Percentiles rank a stretch among this genome's conserved stretches.
These are phyloP conservation scores for Aspergillus japonicus DNA, from an alignment of 2,329 filamentous ascomycete species.

Conservation along the genomic window DNA sequence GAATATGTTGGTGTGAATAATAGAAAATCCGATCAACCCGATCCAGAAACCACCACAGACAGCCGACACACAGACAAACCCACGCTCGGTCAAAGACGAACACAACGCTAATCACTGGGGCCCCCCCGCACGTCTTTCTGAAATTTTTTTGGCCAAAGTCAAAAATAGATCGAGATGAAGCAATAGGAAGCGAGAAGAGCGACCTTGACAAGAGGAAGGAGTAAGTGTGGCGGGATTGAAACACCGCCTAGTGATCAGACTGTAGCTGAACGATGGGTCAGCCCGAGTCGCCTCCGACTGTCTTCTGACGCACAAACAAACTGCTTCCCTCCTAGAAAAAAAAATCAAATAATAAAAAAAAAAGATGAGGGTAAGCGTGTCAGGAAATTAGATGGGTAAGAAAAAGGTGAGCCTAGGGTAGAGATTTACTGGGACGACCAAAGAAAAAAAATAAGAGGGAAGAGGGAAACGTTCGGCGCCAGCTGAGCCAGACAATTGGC, in stretches of 20 bases:
- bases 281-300: conserved; percentile 21
- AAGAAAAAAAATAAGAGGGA: conserved; percentile 11
- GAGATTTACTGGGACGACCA: conserved; percentile 14
- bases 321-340: background rate
- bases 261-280: conserved; percentile 29
- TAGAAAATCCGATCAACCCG: background rate
- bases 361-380: conserved; percentile 4
- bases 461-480: conserved; percentile 16
- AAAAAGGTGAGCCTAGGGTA: conserved; percentile 5
- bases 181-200: background rate
- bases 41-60: background rate
- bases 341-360: background rate
- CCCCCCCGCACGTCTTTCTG: background rate
- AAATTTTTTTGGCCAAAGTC: background rate
- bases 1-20: conserved; percentile 2
- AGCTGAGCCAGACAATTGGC: conserved; percentile 22
- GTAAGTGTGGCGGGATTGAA: conserved; percentile 22
- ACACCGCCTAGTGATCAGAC: conserved; percentile 22
- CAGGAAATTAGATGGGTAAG: conserved; percentile 1
- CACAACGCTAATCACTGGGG: conserved; percentile 1
- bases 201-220: conserved; percentile 4
- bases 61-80: background rate
- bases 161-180: conserved; percentile 10
- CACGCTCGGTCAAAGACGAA: background rate
- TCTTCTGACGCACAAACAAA: conserved; percentile 21